Conservation (phyloP, 1,284 basidiomycete species). For the Filobasidium uniguttulatum region DNA sequence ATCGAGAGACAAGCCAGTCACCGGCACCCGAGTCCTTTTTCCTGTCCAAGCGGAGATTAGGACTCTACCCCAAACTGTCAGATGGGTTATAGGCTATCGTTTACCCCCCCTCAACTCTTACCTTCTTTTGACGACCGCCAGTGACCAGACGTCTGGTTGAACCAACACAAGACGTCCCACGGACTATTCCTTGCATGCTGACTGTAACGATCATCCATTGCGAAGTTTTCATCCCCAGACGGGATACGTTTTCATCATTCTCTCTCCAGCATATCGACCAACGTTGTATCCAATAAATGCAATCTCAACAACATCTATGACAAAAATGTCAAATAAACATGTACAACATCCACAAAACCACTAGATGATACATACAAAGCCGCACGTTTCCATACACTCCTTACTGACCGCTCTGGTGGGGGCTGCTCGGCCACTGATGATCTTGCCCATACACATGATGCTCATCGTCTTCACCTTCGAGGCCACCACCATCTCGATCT, state of each 20-base stretch:
- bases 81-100: background rate
- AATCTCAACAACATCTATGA: background rate
- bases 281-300: background rate
- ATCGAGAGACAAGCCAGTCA: background rate
- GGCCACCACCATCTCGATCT: constrained; percentile 68
- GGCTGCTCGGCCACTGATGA: background rate
- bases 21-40: background rate
- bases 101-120: too few species aligned
- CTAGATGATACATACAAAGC: background rate
- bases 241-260: too few species aligned
- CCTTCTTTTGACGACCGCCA: too few species aligned
- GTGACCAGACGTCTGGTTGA: too few species aligned
- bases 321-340: background rate
- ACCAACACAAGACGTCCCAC: too few species aligned
- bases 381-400: background rate
- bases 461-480: constrained; percentile 57
- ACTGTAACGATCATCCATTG: too few species aligned
- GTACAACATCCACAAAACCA: background rate
- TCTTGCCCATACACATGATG: background rate
- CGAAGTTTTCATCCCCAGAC: too few species aligned
- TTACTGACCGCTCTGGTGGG: background rate
- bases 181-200: too few species aligned
- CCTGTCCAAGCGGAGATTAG: background rate
- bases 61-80: background rate
- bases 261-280: too few species aligned